These are phyloP conservation scores for Ilyonectria mors-panacis DNA, from an alignment of 2,329 filamentous ascomycete species.

Conservation along the genomic window DNA sequence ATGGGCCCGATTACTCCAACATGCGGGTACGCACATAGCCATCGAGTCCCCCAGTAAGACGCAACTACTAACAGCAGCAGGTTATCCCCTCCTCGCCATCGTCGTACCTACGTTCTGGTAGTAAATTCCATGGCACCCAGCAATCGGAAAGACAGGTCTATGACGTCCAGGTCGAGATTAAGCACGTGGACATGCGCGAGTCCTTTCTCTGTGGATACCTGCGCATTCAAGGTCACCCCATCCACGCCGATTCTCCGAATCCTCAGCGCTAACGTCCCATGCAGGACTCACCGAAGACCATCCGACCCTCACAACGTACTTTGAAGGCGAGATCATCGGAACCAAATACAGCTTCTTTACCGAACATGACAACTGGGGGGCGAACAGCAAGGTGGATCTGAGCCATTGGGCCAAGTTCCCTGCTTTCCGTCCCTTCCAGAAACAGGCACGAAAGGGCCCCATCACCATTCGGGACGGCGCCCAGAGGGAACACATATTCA, in stretches of 20 bases:
- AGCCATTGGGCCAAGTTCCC: slow-evolving; percentile 94
- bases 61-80: slow-evolving; percentile 57
- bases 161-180: slow-evolving; percentile 96
- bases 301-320: slow-evolving; percentile 97
- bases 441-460: slow-evolving; percentile 70
- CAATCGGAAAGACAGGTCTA: slow-evolving; percentile 94
- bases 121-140: slow-evolving; percentile 90
- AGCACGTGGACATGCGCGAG: slow-evolving; percentile 94
- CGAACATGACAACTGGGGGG: slow-evolving; percentile 90
- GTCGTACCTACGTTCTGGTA: slow-evolving; percentile 88
- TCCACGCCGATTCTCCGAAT: slow-evolving; percentile 8
- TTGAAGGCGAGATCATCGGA: slow-evolving; percentile 98
- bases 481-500: slow-evolving; percentile 92
- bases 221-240: slow-evolving; percentile 84
- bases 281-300: slow-evolving; percentile 94
- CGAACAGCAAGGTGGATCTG: slow-evolving; percentile 90
- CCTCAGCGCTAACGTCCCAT: slow-evolving; percentile 35
- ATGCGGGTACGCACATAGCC: slow-evolving; percentile 51
- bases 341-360: slow-evolving; percentile 96
- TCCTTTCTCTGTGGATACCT: slow-evolving; percentile 96
- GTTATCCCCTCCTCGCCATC: slow-evolving; percentile 85
- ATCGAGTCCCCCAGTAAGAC: slow-evolving; percentile 16
- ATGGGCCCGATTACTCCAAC: slow-evolving; percentile 57
- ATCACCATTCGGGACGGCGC: slow-evolving; percentile 76
- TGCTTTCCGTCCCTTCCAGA: slow-evolving; percentile 83